A percentile compares a stretch with the other conserved stretches of the same genome.
phyloP scores from a whole-genome alignment of 2,329 filamentous ascomycete species.

The Cytospora leucostoma region DNA sequence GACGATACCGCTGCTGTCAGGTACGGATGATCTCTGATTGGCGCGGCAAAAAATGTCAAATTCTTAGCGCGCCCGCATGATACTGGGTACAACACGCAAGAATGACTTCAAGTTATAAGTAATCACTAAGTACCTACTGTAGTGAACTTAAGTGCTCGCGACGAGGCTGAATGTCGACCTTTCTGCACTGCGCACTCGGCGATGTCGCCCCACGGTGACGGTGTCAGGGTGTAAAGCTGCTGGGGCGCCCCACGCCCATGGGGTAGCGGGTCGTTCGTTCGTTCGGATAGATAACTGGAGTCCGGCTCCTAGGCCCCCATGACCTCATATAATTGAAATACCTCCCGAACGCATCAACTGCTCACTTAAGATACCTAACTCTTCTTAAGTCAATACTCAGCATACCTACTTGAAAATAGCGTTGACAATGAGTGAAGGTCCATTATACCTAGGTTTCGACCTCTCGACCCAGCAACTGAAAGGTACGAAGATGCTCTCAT shows the following conservation, averaged over 20 bases:
- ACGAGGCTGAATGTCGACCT: constrained; percentile 28
- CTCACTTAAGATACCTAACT: not conserved
- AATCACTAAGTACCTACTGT: too few species aligned
- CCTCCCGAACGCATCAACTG: not conserved
- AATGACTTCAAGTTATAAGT: constrained; percentile 18
- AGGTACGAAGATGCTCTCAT: constrained; percentile 46
- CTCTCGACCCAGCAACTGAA: constrained; percentile 97
- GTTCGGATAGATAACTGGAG: not conserved
- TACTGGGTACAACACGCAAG: constrained; percentile 11
- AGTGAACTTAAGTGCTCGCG: constrained; percentile 13
- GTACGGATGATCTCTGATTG: constrained; percentile 25
- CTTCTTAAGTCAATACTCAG: not conserved
- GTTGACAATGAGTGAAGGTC: constrained; percentile 40
- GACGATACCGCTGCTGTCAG: constrained; percentile 8
- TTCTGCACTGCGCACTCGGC: constrained; percentile 1
- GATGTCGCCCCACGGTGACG: constrained; percentile 12
- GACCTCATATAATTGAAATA: not conserved
- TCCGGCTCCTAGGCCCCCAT: not conserved
- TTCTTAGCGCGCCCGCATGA: constrained; percentile 12
- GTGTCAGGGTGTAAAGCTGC: not conserved
- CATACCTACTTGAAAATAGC: not conserved
- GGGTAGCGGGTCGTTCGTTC: not conserved
- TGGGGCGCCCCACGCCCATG: constrained; percentile 11
- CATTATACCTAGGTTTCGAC: constrained; percentile 89
- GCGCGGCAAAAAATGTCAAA: constrained; percentile 20